phyloP scores from a whole-genome alignment of 768 basidiomycete species.

The Daedaleopsis sinensis region DNA sequence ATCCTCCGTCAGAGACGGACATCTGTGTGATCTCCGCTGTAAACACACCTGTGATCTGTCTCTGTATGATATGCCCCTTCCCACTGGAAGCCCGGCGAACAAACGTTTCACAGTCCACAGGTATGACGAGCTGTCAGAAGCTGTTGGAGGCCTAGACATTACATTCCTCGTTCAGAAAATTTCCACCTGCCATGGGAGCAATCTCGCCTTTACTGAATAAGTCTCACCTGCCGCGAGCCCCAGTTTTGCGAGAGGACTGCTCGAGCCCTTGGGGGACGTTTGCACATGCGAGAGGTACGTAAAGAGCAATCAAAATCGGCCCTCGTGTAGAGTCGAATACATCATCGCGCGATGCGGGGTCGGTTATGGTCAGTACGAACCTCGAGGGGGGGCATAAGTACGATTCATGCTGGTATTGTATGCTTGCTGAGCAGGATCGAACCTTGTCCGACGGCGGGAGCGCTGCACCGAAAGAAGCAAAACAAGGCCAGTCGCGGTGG shows the following conservation, averaged over 20 bases:
- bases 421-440: background rate
- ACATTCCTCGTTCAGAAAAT: background rate
- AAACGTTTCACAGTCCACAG: background rate
- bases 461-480: background rate
- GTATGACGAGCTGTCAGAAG: background rate
- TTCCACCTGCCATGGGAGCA: background rate
- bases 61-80: background rate
- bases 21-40: background rate
- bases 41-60: background rate
- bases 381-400: too few relatives aligned
- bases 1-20: background rate
- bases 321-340: too few relatives aligned
- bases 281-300: too few relatives aligned
- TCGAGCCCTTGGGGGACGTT: too few relatives aligned
- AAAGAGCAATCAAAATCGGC: too few relatives aligned
- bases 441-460: background rate
- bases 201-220: background rate
- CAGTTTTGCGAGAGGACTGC: too few relatives aligned
- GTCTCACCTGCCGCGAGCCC: too few relatives aligned
- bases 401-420: background rate
- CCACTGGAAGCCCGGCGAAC: background rate
- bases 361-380: too few relatives aligned
- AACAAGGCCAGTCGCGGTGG: conserved; percentile 7
- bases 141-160: background rate
- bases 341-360: too few relatives aligned